Evolutionary conservation across 306 rosid species (phyloP).

Genomic region (Quercus alba): DNA sequence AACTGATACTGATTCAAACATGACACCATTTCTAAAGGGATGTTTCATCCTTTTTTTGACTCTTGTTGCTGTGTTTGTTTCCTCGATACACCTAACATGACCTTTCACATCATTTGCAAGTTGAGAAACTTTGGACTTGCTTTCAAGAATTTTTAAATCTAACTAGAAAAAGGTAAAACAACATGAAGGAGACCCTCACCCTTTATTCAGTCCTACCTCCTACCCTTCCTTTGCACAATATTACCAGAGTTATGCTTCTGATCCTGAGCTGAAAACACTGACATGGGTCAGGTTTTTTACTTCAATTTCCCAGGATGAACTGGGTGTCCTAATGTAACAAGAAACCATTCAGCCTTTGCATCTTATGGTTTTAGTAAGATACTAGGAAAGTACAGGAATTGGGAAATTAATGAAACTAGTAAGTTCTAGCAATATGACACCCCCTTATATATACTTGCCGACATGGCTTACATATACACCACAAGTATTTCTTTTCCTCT

Average conservation of each 20-base stretch:
- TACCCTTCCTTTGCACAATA: no score
- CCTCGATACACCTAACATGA: background rate
- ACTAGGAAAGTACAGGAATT: background rate
- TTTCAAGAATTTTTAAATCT: background rate
- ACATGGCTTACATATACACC: no score
- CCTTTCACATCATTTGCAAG: background rate
- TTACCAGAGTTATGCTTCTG: no score
- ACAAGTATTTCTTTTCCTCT: no score
- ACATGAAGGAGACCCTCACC: background rate
- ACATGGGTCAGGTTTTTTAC: no score
- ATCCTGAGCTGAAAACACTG: no score
- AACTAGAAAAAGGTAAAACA: background rate
- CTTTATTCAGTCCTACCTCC: no score
- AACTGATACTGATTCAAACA: background rate
- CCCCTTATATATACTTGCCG: no score
- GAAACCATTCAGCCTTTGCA: background rate
- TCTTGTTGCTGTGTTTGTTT: background rate
- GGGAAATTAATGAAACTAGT: no score
- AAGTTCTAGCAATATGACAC: no score
- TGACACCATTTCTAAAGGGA: background rate
- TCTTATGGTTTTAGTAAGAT: constrained; percentile 1
- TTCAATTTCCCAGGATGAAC: no score
- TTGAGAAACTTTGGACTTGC: background rate
- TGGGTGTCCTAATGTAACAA: no score
- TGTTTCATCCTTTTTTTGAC: background rate